These are phyloP conservation scores for Aspergillus hiratsukae DNA, from an alignment of 2,329 filamentous ascomycete genomes.

Conservation along the genomic window DNA sequence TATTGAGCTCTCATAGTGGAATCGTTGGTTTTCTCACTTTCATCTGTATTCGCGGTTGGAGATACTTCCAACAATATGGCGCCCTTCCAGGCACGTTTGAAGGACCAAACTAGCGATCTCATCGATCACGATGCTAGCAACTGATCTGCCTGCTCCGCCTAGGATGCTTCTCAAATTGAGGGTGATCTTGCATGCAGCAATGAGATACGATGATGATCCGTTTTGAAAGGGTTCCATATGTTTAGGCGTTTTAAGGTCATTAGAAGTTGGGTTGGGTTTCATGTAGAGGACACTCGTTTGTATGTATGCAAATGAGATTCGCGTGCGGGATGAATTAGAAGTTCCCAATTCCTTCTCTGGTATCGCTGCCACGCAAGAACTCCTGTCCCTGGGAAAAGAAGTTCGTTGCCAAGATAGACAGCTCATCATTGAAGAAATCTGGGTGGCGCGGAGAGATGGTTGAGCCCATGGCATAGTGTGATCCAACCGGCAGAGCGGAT, in stretches of 20 bases:
- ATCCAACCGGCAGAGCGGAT: conserved; percentile 10
- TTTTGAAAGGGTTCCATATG: not conserved
- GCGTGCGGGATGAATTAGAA: conserved; percentile 14
- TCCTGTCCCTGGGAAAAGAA: conserved; percentile 46
- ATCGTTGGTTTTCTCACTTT: conserved; percentile 11
- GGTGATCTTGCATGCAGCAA: not conserved
- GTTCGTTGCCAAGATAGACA: conserved; percentile 45
- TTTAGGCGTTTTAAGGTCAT: not conserved
- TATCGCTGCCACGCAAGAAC: conserved; percentile 36
- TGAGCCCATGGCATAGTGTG: conserved; percentile 13
- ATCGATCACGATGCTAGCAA: not conserved
- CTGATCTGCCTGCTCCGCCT: not conserved
- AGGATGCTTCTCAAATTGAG: not conserved
- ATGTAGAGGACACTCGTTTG: not conserved
- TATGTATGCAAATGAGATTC: not conserved
- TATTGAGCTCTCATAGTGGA: not conserved
- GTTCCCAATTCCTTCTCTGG: conserved; percentile 32
- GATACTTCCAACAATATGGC: conserved; percentile 12
- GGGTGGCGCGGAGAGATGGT: conserved; percentile 21
- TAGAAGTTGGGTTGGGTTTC: not conserved
- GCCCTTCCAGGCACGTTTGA: not conserved
- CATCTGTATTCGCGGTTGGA: conserved; percentile 11
- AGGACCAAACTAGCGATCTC: not conserved
- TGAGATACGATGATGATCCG: not conserved
- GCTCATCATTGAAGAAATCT: conserved; percentile 36